Conservation (phyloP, 108 stramenopile genomes). For the Skeletonema potamos region DNA sequence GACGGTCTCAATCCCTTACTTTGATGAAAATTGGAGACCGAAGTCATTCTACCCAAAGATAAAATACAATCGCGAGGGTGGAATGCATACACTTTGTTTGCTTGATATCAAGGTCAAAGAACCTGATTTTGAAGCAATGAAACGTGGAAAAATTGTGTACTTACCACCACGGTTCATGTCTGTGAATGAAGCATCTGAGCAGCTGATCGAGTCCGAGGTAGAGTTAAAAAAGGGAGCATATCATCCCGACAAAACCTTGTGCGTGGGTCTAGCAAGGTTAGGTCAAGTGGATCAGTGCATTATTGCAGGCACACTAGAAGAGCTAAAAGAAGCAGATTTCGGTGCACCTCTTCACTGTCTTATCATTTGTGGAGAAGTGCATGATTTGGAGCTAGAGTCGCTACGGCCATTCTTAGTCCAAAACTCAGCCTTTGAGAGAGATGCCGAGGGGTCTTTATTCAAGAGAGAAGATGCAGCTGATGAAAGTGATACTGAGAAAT, state of each 20-base stretch:
- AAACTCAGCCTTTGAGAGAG: constrained; percentile 58
- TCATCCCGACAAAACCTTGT: constrained; percentile 65
- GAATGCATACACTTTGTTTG: constrained; percentile 99
- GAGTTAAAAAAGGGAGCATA: constrained; percentile 63
- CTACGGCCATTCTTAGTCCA: constrained; percentile 70
- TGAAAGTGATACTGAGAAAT: neutral
- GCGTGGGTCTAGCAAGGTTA: constrained; percentile 93
- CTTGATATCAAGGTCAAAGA: constrained; percentile 98
- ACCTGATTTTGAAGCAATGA: constrained; percentile 97
- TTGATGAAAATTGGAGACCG: constrained; percentile 95
- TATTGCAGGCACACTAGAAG: constrained; percentile 89
- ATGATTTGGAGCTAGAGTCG: constrained; percentile 91
- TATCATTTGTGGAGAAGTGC: constrained; percentile 93
- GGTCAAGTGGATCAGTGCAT: constrained; percentile 93
- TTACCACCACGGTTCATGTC: constrained; percentile 99
- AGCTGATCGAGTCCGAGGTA: constrained; percentile 91
- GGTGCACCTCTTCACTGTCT: constrained; percentile 95
- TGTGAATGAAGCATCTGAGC: constrained; percentile 87
- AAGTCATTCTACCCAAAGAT: constrained; percentile 96
- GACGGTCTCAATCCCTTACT: constrained; percentile 97
- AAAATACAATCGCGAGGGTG: constrained; percentile 89
- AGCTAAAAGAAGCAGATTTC: constrained; percentile 87
- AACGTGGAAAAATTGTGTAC: constrained; percentile 81
- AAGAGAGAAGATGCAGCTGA: neutral
- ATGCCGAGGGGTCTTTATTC: constrained; percentile 44